phyloP scores from a whole-genome alignment of 2,329 filamentous ascomycete genomes.

The Colletotrichum simmondsii region DNA sequence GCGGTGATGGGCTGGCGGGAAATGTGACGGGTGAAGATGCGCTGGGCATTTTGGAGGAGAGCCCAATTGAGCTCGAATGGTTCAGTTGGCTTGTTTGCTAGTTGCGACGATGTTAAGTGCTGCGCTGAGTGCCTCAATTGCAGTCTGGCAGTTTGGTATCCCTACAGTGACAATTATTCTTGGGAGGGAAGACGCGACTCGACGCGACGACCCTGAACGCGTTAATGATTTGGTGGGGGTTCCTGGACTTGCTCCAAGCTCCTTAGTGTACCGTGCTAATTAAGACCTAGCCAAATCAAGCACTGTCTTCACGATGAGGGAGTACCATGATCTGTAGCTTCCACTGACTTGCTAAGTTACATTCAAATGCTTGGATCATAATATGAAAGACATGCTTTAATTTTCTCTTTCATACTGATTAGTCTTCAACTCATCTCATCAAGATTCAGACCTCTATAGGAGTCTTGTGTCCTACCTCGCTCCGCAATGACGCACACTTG shows the following conservation, averaged over 20 bases:
- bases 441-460: too few species aligned
- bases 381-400: too few species aligned
- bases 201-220: conserved; percentile 28
- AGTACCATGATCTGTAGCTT: background rate
- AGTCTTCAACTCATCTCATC: too few species aligned
- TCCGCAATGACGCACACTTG: background rate
- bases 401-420: too few species aligned
- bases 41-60: conserved; percentile 59
- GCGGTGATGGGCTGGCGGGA: conserved; percentile 59
- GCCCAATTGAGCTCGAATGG: background rate
- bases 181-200: conserved; percentile 16
- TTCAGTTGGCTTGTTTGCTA: background rate
- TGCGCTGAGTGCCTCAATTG: background rate
- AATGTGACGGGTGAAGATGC: conserved; percentile 70
- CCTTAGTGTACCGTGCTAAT: background rate
- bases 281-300: accelerated
- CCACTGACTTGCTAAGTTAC: background rate
- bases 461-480: background rate
- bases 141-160: background rate
- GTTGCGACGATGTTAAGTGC: background rate
- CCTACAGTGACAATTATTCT: conserved; percentile 23
- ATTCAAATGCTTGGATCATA: background rate
- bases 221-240: conserved; percentile 25
- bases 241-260: background rate
- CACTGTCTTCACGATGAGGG: conserved; percentile 17